phyloP scores from a whole-genome alignment of 495 filamentous ascomycete genomes.

The Penicillium cinerascens region DNA sequence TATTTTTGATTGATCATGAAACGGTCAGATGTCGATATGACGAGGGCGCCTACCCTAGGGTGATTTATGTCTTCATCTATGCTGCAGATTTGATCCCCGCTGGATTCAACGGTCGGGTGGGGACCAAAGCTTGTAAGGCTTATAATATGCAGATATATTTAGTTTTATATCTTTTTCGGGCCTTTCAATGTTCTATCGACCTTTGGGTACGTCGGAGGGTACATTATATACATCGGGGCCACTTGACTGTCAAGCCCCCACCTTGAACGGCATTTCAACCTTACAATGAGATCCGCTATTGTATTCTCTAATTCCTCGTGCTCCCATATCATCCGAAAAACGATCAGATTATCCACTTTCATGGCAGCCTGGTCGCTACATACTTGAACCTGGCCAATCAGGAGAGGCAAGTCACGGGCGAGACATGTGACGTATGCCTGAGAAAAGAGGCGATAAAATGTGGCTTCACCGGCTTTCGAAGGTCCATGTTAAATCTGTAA shows the following conservation, averaged over 20 bases:
- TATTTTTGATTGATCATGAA: not conserved
- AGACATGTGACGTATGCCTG: not conserved
- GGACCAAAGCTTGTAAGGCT: not conserved
- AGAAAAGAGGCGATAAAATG: not conserved
- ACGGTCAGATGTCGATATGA: slow-evolving; percentile 9
- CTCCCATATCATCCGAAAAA: not conserved
- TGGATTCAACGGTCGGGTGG: not conserved
- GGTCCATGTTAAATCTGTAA: not conserved
- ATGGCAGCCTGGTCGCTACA: not conserved
- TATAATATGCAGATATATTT: not conserved
- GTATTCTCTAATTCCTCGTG: not conserved
- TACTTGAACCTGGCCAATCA: not conserved
- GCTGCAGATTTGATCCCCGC: not conserved
- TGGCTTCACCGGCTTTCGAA: too few relatives aligned
- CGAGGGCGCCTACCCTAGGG: not conserved
- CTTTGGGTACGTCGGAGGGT: too few relatives aligned
- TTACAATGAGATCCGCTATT: not conserved
- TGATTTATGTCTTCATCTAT: not conserved
- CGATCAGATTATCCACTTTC: not conserved
- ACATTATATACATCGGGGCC: not conserved
- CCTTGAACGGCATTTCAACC: too few relatives aligned
- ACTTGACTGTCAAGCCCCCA: too few relatives aligned
- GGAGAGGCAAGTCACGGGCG: not conserved
- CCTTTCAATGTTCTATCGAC: too few relatives aligned
- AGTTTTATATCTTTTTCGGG: too few relatives aligned